Evolutionary conservation across 106 monocot genomes (phyloP).

Genomic region (Cymbidium sinense): DNA sequence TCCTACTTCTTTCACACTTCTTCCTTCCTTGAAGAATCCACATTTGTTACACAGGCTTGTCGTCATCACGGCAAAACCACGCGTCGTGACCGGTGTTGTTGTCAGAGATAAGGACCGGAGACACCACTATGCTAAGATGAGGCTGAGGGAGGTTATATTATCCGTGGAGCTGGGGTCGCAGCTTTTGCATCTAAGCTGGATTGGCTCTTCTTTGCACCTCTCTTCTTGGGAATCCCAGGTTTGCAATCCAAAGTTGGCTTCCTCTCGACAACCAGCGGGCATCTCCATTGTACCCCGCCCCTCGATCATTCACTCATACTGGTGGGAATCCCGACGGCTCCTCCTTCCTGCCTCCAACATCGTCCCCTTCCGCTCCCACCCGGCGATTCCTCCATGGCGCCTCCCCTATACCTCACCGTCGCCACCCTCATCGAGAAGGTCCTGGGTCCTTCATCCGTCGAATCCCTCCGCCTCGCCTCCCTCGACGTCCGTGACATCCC

Average conservation of each 20-base stretch:
- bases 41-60: neutral
- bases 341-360: slow-evolving; percentile 73
- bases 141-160: slow-evolving; percentile 61
- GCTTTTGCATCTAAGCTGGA: slow-evolving; percentile 82
- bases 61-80: neutral
- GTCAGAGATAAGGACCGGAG: slow-evolving; percentile 48
- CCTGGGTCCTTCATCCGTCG: slow-evolving; percentile 50
- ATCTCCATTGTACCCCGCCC: slow-evolving; percentile 63
- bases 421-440: slow-evolving; percentile 82
- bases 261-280: slow-evolving; percentile 84
- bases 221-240: slow-evolving; percentile 64
- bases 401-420: slow-evolving; percentile 45
- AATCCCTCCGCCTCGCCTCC: slow-evolving; percentile 61
- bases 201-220: slow-evolving; percentile 63
- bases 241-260: slow-evolving; percentile 52
- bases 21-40: neutral
- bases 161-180: slow-evolving; percentile 58
- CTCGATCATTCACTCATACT: slow-evolving; percentile 88
- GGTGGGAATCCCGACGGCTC: slow-evolving; percentile 58
- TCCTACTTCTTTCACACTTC: too few relatives aligned
- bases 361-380: slow-evolving; percentile 39
- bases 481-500: slow-evolving; percentile 58
- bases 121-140: slow-evolving; percentile 50
- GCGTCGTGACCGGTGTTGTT: slow-evolving; percentile 42
- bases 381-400: slow-evolving; percentile 28